These are phyloP conservation scores for Hysterium pulicare DNA, from an alignment of 2,329 filamentous ascomycete species.

Conservation along the genomic window DNA sequence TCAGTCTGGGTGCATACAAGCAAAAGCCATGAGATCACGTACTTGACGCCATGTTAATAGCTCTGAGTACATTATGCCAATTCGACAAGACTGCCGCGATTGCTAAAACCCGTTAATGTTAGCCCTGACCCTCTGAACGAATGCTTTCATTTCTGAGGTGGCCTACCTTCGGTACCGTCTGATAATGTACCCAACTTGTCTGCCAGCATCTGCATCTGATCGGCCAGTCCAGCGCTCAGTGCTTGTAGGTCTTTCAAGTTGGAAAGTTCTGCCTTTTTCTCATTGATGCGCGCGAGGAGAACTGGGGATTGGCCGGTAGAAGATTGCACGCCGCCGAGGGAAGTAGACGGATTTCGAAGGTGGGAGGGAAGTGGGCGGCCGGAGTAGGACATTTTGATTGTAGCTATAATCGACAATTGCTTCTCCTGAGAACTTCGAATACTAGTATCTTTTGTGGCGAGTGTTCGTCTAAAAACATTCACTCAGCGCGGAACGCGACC, in stretches of 20 bases:
- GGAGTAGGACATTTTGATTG: conserved; percentile 36
- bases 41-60: conserved; percentile 85
- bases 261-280: conserved; percentile 81
- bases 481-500: no score
- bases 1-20: conserved; percentile 11
- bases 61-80: conserved; percentile 82
- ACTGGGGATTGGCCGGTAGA: conserved; percentile 62
- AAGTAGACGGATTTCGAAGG: conserved; percentile 56
- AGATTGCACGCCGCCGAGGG: conserved; percentile 34
- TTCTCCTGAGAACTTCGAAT: no score
- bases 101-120: conserved; percentile 48
- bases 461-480: no score
- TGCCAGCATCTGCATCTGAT: conserved; percentile 79
- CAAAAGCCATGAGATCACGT: conserved; percentile 34
- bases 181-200: conserved; percentile 74
- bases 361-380: conserved; percentile 57
- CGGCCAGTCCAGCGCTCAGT: conserved; percentile 72
- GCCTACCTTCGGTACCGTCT: conserved; percentile 73
- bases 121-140: neutral
- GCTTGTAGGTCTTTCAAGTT: conserved; percentile 74
- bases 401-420: no score
- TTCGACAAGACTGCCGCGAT: conserved; percentile 82
- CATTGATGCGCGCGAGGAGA: conserved; percentile 71
- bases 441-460: no score
- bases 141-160: conserved; percentile 6